Base-by-base conservation (phyloP, 495 filamentous ascomycete genomes). In the Xylaria nigripes region DNA sequence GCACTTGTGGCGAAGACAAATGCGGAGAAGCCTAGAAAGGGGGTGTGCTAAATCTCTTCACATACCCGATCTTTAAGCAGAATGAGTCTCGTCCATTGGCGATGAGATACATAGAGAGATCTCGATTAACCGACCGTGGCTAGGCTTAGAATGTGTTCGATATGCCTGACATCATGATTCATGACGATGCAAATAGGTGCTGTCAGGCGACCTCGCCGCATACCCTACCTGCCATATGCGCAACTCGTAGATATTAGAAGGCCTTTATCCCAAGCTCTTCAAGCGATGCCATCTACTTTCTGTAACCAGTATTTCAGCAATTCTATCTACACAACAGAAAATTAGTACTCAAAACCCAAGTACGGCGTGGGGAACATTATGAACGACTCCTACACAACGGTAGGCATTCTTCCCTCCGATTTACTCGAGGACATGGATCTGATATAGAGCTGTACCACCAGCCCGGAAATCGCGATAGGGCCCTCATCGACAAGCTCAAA, bases 401-500 rank as follows among this genome's bases (percentile, higher is more conserved):
- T 29, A 12, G 21, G 13, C 22, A 5, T 2, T 2, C 10, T 15
- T 13, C 13, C 32, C 32, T 12, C 32, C n/a, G n/a, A n/a, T n/a
- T 36, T 12, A 8, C 32, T 15, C 32, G 6, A 5, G 10, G 15
- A 36, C 10, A 15, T 29, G 27, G 27, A 29, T 46, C 45, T 55
- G 18, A 55, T 15, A 34, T n/a, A n/a, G n/a, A n/a, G n/a, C n/a
- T 2, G 32, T 34, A 6, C 40, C 0, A 12, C 15, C 3, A 55
- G 53, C 36, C 53, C 27, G 53, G 53, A 8, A 32, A 4, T 13
- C 53, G 38, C 9, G 53, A 55, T 16, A 41, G 12, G 36, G 53
- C 53, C 13, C 53, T 55, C 13, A 41, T 55, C 7, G 53, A 55
- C 40, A 49, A 23, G 16, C 53, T 55, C 38, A 48, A 38, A 36